Base-by-base conservation (phyloP, 2,329 filamentous ascomycete species). In the Anisogramma anomala region DNA sequence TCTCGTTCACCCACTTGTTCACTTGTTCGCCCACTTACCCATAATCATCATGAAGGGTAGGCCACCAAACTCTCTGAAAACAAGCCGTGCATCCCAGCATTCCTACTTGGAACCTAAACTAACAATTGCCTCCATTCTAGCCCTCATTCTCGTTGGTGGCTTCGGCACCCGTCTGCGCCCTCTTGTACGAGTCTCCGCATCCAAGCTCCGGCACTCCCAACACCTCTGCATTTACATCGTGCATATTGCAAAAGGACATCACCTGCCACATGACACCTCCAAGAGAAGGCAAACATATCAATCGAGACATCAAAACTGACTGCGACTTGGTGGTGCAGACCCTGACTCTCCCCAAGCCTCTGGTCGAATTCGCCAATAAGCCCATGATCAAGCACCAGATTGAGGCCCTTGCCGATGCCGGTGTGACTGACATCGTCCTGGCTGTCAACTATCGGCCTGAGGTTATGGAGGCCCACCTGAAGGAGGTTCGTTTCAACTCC, bases 341-440 rank as follows among this genome's bases (percentile, higher is more conserved):
- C 55, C 79, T 98, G 59, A 95, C 91, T 38, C 84, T 95, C 52
- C 89, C 89, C 48, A 98, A 96, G 68, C 89, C 91, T 51, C 76
- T 98, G 53, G 91, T 98, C 58, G 89, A 98, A 69, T 98, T 98
- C 59, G 87, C 79, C 60, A 98, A 98, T 76, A 89, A 91, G 69
- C 91, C 88, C 61, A 98, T 98, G 89, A 96, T 98, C 64, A 75
- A 93, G 58, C 89, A 96, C 68, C 89, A 98, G 68, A 85, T 98
- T 55, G 87, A 95, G 69, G 87, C 86, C 52, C 76, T 98, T 53
- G 89, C 91, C 53, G 82, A 80, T 46, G 89, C 87, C 45, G 89
- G 89, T 62, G 91, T 96, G 51, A 96, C 86, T 48, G 88, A 96
- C 68, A 94, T 98, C 57, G 89, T 98, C 42, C 78, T 98, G 44